Evolutionary conservation across 148 eudicot genomes (phyloP), one percentile per base, ranked within the genome.

Genomic region (Amaranthus hypochondriacus): DNA sequence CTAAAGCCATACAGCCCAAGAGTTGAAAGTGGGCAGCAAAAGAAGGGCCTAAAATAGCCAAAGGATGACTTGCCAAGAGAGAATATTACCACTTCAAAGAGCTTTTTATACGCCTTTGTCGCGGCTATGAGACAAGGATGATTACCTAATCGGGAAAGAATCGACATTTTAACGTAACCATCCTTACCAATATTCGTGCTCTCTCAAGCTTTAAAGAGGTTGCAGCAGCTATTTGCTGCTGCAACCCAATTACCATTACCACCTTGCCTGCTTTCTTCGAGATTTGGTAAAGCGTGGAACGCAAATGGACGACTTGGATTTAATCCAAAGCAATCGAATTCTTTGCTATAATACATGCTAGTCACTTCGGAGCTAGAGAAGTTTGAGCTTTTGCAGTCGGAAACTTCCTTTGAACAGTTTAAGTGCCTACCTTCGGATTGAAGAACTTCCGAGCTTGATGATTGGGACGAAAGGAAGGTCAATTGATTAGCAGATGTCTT

Each of bases 1-100:
- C 58, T 47, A 18, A 59, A 80, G 72, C 63, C 55, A 48, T 21
- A 39, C 42, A 49, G 71, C 73, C 71, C 63, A 42, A 47, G 72
- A 51, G 79, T 58, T 56, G 48, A 12, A 56, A 66, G 11, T 28
- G 53, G 61, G 75, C 15, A 48, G 73, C 73, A 76, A 67, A 11
- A 0, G 28, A 76, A 68, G 59, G 53, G 73, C 76, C 75, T 49
- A 70, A 9, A 62, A 72, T 80, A 80, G 83, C 83, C 83, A 80
- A 68, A 76, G 79, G 82, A 80, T 80, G 83, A 80, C 83, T 80
- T 80, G 83, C 83, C 83, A 80, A 43, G 42, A 51, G 76, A 51
- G 60, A 57, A n/a, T 21, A 58, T 60, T 5, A 5, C 68, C 81
- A 60, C 73, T 48, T 61, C 54, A 7, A 56, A 51, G 63, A 71